Evolutionary conservation across 495 filamentous ascomycete species (phyloP), one percentile per base, ranked within the genome.

Genomic region (Melanomma pulvis-pyrius): DNA sequence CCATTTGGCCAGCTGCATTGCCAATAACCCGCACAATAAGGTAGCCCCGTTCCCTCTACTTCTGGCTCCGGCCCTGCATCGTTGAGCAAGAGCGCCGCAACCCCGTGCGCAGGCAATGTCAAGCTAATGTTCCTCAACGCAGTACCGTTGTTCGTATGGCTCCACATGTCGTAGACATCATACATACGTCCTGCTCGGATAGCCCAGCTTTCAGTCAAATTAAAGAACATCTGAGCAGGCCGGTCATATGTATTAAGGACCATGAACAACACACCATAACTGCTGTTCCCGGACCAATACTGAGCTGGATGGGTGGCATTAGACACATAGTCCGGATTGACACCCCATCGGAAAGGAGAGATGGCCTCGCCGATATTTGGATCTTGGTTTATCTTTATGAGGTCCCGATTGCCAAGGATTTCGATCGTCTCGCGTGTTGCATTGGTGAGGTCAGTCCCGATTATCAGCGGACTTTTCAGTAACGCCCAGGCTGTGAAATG

Each of bases 301-400:
- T 71, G 59, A 17, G 68, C 68, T 17, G 63, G 68, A 48, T 71
- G 59, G 7, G 48, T 59, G 7, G 68, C 12, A 51, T 71, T 71
- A 26, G 57, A 62, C 41, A 65, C 55, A 32, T 57, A 64, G 59
- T 65, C 65, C 32, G 65, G 60, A 62, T 24, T 44, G 13, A 44
- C n/a, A 44, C 39, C 39, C 39, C 39, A 44, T 6, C 69, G 69
- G 56, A 72, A 69, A 17, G 67, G 67, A 22, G 47, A 54, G 12
- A 66, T 64, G 34, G 29, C 29, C 39, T 69, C 25, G 39, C 66
- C 69, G 22, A 72, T 53, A 12, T 44, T n/a, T 25, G 69, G 67
- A 32, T 73, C 71, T 41, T 73, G 71, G 55, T 68, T 73, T 62
- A 73, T 68, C 21, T 64, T 59, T 64, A 73, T 68, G 15, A 73